Base-by-base conservation (phyloP, 768 basidiomycete species). In the Guyanaporus albipodus region DNA sequence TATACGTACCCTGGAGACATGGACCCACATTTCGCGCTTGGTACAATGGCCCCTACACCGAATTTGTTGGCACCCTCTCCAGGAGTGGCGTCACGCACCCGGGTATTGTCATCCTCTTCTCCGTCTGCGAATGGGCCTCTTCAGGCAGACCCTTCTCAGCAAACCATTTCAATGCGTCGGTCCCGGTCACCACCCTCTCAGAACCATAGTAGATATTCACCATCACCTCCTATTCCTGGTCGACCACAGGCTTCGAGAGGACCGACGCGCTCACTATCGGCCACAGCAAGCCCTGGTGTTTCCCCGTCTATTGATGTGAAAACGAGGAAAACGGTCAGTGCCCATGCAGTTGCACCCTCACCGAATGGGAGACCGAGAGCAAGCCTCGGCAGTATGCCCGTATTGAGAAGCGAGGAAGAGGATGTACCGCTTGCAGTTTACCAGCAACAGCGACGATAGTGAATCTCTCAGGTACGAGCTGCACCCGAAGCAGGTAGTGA, bases 351-450 rank as follows among this genome's bases (percentile, higher is more conserved):
- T 9, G 61, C 73, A 18, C 50, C 63, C 15, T 50, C 47, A 4
- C 48, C 54, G 29, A 64, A 70, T 44, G 69, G 66, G 48, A 70
- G 73, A 52, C 73, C 73, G 32, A 70, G 71, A 56, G 69, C 71
- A 23, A 68, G 70, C 41, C 22, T 52, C 8, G 63, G 58, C 29
- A 72, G 76, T 42, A 63, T 67, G n/a, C 46, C 56, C 18, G 31
- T 57, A 26, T 48, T 60, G 11, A 66, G 61, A 39, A 54, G 66
- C 22, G 85, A 87, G 59, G 87, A 90, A 58, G 88, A 91, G 60
- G 88, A 91, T 59, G 69, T 88, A 31, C 88, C 88, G 17, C 70
- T 91, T 38, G 87, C 89, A 17, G 65, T 87, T 46, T 89, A 81
- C 74, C 86, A 89, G 64, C 85, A 85, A 59, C 86, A 83, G 60